These are phyloP conservation scores for Euphorbia corollata DNA, from an alignment of 441 rosid species.

Conservation along the genomic window DNA sequence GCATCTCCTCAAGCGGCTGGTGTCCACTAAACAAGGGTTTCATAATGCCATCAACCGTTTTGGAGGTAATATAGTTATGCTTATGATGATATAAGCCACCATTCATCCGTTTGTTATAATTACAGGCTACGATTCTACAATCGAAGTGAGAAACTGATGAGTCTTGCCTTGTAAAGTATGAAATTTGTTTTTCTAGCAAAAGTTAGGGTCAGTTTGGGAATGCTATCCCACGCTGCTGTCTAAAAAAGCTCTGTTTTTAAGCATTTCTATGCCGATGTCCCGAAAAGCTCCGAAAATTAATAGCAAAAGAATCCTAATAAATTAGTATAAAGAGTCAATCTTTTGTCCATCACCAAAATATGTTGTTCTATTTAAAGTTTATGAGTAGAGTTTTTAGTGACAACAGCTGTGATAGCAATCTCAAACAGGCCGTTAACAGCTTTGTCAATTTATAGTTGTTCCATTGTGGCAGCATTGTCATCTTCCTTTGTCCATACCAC, in stretches of 20 bases:
- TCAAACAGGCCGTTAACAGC: not conserved
- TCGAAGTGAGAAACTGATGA: not conserved
- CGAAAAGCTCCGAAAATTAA: too few species aligned
- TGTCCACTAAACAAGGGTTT: conserved; percentile 25
- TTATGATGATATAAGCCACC: not conserved
- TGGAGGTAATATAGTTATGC: conserved; percentile 27
- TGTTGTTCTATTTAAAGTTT: too few species aligned
- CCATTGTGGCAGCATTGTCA: conserved; percentile 32
- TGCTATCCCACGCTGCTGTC: too few species aligned
- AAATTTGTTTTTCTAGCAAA: not conserved
- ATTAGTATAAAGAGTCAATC: too few species aligned
- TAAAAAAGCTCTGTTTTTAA: too few species aligned
- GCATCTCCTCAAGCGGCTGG: conserved; percentile 36
- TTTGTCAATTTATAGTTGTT: conserved; percentile 11
- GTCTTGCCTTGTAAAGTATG: not conserved
- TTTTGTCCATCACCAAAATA: too few species aligned
- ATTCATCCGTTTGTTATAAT: not conserved
- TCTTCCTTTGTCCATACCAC: conserved; percentile 34
- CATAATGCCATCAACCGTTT: conserved; percentile 23
- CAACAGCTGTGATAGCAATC: too few species aligned
- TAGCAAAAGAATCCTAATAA: too few species aligned
- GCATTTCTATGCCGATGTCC: too few species aligned
- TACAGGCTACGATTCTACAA: not conserved
- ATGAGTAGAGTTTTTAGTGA: too few species aligned
- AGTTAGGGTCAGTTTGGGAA: too few species aligned